phyloP scores from a whole-genome alignment of 2,329 filamentous ascomycete genomes.

The Diaporthe capsici region DNA sequence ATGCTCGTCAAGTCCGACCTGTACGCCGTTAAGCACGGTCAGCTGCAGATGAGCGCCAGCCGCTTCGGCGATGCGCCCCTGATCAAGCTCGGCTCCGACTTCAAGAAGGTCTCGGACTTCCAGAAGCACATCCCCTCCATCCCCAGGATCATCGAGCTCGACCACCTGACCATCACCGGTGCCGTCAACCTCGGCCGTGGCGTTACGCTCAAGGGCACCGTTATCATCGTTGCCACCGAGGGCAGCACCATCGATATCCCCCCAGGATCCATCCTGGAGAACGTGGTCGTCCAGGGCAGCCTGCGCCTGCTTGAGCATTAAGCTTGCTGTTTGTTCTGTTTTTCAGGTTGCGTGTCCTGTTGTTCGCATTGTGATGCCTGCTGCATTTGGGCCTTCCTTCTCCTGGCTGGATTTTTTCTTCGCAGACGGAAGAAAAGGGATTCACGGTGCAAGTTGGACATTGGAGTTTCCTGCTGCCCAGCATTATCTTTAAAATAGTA shows the following conservation, averaged over 20 bases:
- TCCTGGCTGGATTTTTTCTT: not conserved
- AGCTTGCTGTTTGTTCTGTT: constrained; percentile 37
- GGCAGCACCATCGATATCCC: constrained; percentile 98
- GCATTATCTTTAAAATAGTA: constrained; percentile 36
- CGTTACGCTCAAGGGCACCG: constrained; percentile 96
- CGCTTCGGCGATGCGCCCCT: constrained; percentile 96
- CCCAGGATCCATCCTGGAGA: constrained; percentile 96
- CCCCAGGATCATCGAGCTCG: constrained; percentile 90
- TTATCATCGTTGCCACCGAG: constrained; percentile 98
- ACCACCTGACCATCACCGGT: constrained; percentile 97
- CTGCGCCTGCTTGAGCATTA: constrained; percentile 81
- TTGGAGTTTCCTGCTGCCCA: constrained; percentile 34
- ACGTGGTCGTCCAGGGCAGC: constrained; percentile 98
- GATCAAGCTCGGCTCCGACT: constrained; percentile 98
- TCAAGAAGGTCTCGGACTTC: constrained; percentile 99
- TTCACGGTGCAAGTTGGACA: constrained; percentile 8
- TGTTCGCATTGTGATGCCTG: constrained; percentile 24
- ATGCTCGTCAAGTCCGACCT: constrained; percentile 99
- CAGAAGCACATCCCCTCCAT: constrained; percentile 89
- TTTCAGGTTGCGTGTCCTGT: not conserved
- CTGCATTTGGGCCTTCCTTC: constrained; percentile 31
- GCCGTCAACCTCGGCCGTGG: constrained; percentile 96
- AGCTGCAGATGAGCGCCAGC: constrained; percentile 96
- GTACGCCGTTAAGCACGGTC: constrained; percentile 98
- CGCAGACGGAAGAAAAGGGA: constrained; percentile 6